A percentile compares a stretch with the other conserved stretches of the same genome.
Evolutionary conservation across 2,329 filamentous ascomycete genomes (phyloP).

Genomic region (Paramyrothecium sp.): DNA sequence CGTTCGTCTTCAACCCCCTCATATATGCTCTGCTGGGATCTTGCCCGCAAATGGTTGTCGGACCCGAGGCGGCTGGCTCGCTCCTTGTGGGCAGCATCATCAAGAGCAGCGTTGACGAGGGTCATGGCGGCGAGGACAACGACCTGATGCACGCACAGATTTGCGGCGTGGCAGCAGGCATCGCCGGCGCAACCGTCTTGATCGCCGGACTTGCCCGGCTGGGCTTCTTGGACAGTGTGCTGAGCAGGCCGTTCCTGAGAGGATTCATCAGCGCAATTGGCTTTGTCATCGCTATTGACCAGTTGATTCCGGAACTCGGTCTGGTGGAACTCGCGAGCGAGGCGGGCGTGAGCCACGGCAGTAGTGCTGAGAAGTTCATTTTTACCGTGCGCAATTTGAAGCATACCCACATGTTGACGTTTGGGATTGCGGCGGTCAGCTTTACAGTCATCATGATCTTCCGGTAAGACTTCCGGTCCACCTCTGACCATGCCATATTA

Average conservation of each 20-base stretch:
- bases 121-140: conserved; percentile 63
- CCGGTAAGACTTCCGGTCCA: conserved; percentile 50
- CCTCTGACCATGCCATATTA: background rate
- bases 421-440: conserved; percentile 72
- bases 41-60: conserved; percentile 89
- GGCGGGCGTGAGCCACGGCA: conserved; percentile 72
- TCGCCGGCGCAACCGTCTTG: conserved; percentile 87
- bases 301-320: conserved; percentile 87
- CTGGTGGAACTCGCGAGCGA: conserved; percentile 65
- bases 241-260: conserved; percentile 87
- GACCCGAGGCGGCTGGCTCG: conserved; percentile 91
- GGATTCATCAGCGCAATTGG: conserved; percentile 98
- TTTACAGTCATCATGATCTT: conserved; percentile 91
- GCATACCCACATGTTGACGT: conserved; percentile 72
- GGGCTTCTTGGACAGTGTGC: conserved; percentile 90
- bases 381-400: conserved; percentile 71
- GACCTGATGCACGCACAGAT: conserved; percentile 72
- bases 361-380: conserved; percentile 78
- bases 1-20: conserved; percentile 89
- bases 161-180: conserved; percentile 82
- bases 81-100: conserved; percentile 87
- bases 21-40: conserved; percentile 90
- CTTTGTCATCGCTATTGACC: conserved; percentile 93
- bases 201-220: conserved; percentile 80
- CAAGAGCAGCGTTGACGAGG: conserved; percentile 70